Conservation (phyloP, 202 grass and related monocot species). For the Brachypodium distachyon region DNA sequence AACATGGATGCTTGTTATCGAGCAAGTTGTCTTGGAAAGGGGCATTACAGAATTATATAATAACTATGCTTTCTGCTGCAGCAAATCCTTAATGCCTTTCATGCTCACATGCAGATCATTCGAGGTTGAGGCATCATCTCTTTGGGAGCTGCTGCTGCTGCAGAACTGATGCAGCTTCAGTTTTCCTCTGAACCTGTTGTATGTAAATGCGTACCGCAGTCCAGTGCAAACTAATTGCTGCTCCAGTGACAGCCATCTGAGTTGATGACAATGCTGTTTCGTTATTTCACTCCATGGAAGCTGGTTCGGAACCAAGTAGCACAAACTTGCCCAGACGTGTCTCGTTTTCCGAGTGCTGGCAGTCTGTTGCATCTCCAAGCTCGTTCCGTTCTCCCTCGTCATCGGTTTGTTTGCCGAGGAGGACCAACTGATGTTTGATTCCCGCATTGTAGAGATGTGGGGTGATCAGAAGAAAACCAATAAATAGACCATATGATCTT, state of each 20-base stretch:
- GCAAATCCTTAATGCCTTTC: neutral
- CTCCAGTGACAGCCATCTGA: neutral
- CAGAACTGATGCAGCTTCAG: neutral
- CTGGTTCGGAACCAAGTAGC: neutral
- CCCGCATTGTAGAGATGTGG: neutral
- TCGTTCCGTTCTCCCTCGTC: neutral
- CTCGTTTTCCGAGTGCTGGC: neutral
- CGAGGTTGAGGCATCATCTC: constrained; percentile 14
- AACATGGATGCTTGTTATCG: neutral
- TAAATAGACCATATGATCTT: neutral
- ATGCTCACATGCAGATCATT: constrained; percentile 23
- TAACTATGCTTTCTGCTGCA: neutral
- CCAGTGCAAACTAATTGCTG: neutral
- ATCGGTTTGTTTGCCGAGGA: neutral
- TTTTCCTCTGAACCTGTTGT: neutral
- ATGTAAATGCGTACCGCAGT: neutral
- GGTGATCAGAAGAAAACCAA: neutral
- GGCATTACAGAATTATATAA: neutral
- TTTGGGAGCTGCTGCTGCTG: neutral
- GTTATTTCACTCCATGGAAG: neutral
- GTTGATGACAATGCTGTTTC: neutral
- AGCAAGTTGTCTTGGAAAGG: neutral
- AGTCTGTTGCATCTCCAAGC: neutral
- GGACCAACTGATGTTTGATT: neutral
- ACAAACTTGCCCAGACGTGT: neutral